Conservation (phyloP, 169 alveolate species). For the Neospora caninum region DNA sequence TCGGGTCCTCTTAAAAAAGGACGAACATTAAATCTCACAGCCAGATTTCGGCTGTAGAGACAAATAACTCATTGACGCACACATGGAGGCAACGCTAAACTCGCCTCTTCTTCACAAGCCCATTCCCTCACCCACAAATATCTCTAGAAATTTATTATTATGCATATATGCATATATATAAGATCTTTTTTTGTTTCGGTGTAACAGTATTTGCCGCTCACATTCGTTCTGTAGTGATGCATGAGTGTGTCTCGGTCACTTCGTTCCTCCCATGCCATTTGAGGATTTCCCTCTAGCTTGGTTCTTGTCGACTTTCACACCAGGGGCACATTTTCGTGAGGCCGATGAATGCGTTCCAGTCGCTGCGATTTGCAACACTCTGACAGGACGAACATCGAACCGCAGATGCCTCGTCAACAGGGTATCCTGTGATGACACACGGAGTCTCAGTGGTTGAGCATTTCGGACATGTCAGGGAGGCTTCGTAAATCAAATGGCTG, state of each 20-base stretch:
- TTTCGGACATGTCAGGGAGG: slow-evolving; percentile 73
- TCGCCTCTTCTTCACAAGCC: background rate
- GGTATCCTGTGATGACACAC: slow-evolving; percentile 90
- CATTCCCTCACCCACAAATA: background rate
- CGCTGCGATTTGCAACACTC: slow-evolving; percentile 83
- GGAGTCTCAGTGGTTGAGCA: slow-evolving; percentile 80
- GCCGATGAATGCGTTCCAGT: slow-evolving; percentile 85
- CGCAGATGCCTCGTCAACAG: slow-evolving; percentile 77
- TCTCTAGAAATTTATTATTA: background rate
- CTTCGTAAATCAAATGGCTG: background rate
- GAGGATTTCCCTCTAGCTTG: background rate
- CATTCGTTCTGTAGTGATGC: too few relatives aligned
- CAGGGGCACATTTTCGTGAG: slow-evolving; percentile 87
- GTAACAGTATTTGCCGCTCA: too few relatives aligned
- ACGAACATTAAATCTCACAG: too few relatives aligned
- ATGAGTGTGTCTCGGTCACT: too few relatives aligned
- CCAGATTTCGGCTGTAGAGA: too few relatives aligned
- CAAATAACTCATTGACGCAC: too few relatives aligned
- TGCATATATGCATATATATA: too few relatives aligned
- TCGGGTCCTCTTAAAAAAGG: too few relatives aligned
- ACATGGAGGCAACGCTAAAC: too few relatives aligned
- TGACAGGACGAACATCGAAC: slow-evolving; percentile 85
- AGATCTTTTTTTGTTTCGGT: too few relatives aligned
- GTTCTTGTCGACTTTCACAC: slow-evolving; percentile 84
- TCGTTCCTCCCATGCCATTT: too few relatives aligned